phyloP scores from a whole-genome alignment of 495 filamentous ascomycete species.

The Daldinia loculata region DNA sequence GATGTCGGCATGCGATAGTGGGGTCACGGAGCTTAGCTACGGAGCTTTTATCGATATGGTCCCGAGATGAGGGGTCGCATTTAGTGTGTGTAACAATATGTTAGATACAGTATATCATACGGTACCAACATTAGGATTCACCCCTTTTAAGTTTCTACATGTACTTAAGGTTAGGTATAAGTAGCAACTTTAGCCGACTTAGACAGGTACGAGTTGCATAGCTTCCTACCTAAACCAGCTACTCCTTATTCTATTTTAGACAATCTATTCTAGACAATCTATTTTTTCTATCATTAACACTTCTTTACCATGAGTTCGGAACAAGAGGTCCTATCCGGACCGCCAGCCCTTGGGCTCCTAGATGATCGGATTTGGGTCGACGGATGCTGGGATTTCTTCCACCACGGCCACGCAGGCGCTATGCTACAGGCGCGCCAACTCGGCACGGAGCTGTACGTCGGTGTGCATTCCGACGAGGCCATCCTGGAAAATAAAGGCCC shows the following conservation, averaged over 20 bases:
- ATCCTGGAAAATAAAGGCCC: constrained; percentile 98
- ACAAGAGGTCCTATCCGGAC: constrained; percentile 40
- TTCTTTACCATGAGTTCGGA: constrained; percentile 40
- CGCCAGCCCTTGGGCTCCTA: constrained; percentile 57
- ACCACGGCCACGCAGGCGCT: constrained; percentile 97
- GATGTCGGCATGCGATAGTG: constrained; percentile 31
- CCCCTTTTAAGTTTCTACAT: background rate
- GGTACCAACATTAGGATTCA: background rate
- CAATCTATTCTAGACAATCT: background rate
- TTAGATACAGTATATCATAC: constrained; percentile 1
- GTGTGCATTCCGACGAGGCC: constrained; percentile 92
- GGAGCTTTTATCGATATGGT: constrained; percentile 33
- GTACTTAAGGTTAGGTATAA: background rate
- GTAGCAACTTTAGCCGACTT: background rate
- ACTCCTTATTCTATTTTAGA: background rate
- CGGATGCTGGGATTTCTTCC: constrained; percentile 98
- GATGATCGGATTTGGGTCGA: constrained; percentile 94
- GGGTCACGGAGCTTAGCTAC: constrained; percentile 28
- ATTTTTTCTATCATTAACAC: background rate
- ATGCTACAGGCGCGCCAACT: constrained; percentile 92
- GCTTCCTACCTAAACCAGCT: background rate
- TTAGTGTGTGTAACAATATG: background rate
- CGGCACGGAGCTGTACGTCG: constrained; percentile 86
- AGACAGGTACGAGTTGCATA: background rate
- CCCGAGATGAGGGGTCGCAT: constrained; percentile 31